Conservation (phyloP, 768 basidiomycete genomes). For the Cystobasidium tubakii region DNA sequence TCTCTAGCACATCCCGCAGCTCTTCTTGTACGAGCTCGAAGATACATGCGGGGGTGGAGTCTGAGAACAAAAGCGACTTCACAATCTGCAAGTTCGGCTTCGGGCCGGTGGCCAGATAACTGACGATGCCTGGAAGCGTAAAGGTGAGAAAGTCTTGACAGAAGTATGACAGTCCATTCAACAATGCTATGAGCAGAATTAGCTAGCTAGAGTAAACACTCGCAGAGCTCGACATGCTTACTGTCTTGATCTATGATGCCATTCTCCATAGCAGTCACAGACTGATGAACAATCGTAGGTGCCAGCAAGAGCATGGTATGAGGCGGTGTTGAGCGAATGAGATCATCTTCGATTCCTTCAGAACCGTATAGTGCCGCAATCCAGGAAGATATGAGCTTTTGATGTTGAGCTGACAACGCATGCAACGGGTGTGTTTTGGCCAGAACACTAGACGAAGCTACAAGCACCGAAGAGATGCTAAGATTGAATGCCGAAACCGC, state of each 20-base stretch:
- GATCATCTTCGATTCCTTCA: constrained; percentile 45
- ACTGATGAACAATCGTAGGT: constrained; percentile 50
- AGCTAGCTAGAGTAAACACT: not conserved
- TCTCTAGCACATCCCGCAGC: not conserved
- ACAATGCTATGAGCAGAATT: constrained; percentile 41
- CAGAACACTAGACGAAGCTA: not conserved
- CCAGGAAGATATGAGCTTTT: constrained; percentile 39
- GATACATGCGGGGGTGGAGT: constrained; percentile 4
- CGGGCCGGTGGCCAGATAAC: constrained; percentile 45
- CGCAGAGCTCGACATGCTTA: not conserved
- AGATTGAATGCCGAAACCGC: not conserved
- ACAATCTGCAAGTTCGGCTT: not conserved
- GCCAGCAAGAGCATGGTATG: constrained; percentile 48
- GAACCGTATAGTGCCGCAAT: constrained; percentile 41
- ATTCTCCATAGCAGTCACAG: constrained; percentile 47
- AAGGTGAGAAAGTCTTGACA: constrained; percentile 51
- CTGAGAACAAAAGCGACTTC: not conserved
- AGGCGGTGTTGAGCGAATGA: constrained; percentile 48
- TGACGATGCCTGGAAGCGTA: constrained; percentile 49
- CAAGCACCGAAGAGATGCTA: not conserved
- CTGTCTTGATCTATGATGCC: constrained; percentile 50
- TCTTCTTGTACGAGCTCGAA: not conserved
- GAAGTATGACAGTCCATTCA: constrained; percentile 51
- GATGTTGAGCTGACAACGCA: not conserved
- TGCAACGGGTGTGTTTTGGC: not conserved